These are phyloP conservation scores for Debaryomyces robertsiae DNA, from an alignment of 1,139 yeast genomes.

Conservation along the genomic window DNA sequence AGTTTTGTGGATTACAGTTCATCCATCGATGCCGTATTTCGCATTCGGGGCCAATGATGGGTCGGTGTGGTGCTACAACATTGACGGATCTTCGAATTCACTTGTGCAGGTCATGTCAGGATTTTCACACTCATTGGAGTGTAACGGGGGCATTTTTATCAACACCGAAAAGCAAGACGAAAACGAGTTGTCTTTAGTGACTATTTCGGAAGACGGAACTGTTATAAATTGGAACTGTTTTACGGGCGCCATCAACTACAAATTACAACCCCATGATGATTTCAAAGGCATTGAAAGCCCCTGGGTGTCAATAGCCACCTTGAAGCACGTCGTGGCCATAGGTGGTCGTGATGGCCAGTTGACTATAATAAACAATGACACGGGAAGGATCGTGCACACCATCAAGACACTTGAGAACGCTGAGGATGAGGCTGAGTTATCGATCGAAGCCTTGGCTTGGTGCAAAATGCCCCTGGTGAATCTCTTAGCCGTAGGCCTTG, in stretches of 20 bases:
- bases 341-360: constrained; percentile 90
- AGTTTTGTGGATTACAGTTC: constrained; percentile 70
- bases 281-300: constrained; percentile 77
- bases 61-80: constrained; percentile 89
- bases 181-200: constrained; percentile 64
- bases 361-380: constrained; percentile 70
- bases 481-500: constrained; percentile 80
- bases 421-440: constrained; percentile 70
- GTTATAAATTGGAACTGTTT: constrained; percentile 90
- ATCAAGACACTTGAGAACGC: constrained; percentile 63
- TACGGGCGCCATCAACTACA: constrained; percentile 68
- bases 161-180: constrained; percentile 52
- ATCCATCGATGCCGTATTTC: constrained; percentile 73
- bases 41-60: constrained; percentile 97
- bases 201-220: constrained; percentile 86
- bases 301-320: constrained; percentile 72
- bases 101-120: constrained; percentile 77
- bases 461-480: constrained; percentile 59
- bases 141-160: constrained; percentile 76
- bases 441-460: constrained; percentile 89
- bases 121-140: constrained; percentile 75
- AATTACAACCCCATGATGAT: constrained; percentile 60
- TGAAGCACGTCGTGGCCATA: constrained; percentile 57
- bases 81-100: constrained; percentile 56
- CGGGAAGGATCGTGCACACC: constrained; percentile 70